Evolutionary conservation across 2,329 filamentous ascomycete genomes (phyloP).

Genomic region (Neofusicoccum kwambonambiense): DNA sequence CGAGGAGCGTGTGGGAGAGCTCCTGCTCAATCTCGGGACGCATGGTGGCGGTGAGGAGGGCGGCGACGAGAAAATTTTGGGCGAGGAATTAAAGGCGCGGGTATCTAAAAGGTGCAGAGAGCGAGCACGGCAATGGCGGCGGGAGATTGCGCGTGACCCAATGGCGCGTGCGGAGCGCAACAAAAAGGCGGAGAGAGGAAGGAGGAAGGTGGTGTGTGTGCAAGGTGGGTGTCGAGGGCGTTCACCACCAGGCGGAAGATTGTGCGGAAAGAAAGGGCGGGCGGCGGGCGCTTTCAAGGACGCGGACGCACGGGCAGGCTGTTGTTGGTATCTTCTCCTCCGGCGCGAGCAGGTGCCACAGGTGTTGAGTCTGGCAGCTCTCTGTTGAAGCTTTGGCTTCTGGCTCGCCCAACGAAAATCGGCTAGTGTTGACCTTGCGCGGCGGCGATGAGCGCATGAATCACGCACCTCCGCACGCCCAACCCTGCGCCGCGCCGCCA

Average conservation of each 20-base stretch:
- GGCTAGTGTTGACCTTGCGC: conserved; percentile 17
- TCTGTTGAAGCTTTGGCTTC: conserved; percentile 18
- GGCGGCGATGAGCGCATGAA: conserved; percentile 2
- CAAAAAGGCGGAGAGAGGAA: conserved; percentile 17
- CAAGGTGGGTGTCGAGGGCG: conserved; percentile 21
- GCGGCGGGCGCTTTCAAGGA: conserved; percentile 15
- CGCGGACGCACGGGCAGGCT: not conserved
- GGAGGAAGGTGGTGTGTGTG: conserved; percentile 21
- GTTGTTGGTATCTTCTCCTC: conserved; percentile 6
- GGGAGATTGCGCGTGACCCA: conserved; percentile 10
- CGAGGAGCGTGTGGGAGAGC: conserved; percentile 94
- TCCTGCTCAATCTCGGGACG: conserved; percentile 99
- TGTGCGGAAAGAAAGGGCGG: conserved; percentile 20
- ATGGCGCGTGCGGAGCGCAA: conserved; percentile 21
- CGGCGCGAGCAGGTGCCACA: not conserved
- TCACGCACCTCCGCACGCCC: conserved; percentile 12
- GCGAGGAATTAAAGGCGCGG: conserved; percentile 16
- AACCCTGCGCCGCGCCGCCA: conserved; percentile 3
- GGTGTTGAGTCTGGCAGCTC: conserved; percentile 15
- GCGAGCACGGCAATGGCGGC: not conserved
- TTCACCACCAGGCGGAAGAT: conserved; percentile 22
- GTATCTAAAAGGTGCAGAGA: conserved; percentile 9
- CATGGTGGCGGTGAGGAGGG: conserved; percentile 54
- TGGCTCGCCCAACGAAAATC: conserved; percentile 19
- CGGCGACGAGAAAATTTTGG: conserved; percentile 9